Evolutionary conservation across 2,329 filamentous ascomycete species (phyloP), one percentile per base, ranked within the genome.

Genomic region (Helotiales sp.): DNA sequence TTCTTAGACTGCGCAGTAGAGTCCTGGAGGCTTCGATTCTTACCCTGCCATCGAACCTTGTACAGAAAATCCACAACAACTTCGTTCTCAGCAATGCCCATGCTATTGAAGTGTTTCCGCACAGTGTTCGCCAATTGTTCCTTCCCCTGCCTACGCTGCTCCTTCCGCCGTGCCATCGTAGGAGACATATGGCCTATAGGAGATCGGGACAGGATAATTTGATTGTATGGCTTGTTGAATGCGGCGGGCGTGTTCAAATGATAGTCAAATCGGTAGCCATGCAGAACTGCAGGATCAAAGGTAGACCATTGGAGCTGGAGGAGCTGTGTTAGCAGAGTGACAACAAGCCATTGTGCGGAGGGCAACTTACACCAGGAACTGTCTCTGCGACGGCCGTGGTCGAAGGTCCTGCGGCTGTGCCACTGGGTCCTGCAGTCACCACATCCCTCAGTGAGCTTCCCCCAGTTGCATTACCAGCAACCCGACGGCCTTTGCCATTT

Each of bases 31-130:
- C 20, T 37, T 28, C 34, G 37, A 37, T 15, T 66, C 69, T 61
- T 62, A 78, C 77, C 75, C 71, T 78, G 77, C 70, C 73, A 76
- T 43, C 74, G 76, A 24, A 78, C 76, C 63, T 78, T 78, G 66
- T 78, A 78, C 58, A 78, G 61, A 58, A 78, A 78, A 43, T 77
- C 91, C 65, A 94, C 91, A 65, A 96, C 91, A 71, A 93, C 89
- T 74, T 96, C 92, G 76, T 90, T 93, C 81, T 96, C 93, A 71
- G 89, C 90, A 47, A 95, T 87, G 17, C 90, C 91, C 71, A 92
- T 84, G 37, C 87, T 88, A 76, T 96, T 96, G 81, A 96, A 96
- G 79, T 96, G 91, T 78, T 93, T 94, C 71, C 92, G 85, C 58
- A 94, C 90, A 1, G 87, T 85, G 71, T 88, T 84, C 8, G 91